A percentile compares a stretch with the other conserved stretches of the same genome.
Evolutionary conservation across 169 alveolate genomes (phyloP).

Genomic region (Plasmodium inui): DNA sequence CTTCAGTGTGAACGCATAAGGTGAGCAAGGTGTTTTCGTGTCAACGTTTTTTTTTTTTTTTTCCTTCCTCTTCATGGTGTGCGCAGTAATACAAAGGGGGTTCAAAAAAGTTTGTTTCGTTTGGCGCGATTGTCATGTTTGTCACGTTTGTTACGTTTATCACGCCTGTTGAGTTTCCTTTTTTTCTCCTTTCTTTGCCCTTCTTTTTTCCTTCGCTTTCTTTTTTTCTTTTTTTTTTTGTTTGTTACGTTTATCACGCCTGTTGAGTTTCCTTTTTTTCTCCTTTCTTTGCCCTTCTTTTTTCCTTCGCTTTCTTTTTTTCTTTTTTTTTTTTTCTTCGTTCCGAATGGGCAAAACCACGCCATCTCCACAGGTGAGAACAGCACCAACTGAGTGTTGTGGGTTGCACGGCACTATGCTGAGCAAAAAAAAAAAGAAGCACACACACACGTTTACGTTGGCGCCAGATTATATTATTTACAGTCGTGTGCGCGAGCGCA

Average conservation of each 20-base stretch:
- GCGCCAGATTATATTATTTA: not conserved
- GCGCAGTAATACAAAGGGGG: not conserved
- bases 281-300: not conserved
- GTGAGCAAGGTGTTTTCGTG: not conserved
- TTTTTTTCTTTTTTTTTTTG: not conserved
- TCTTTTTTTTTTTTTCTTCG: not conserved
- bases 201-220: not conserved
- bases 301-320: not conserved
- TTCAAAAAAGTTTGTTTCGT: not conserved
- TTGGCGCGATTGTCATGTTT: no score
- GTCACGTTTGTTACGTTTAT: no score
- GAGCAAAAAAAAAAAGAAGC: not conserved
- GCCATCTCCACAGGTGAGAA: not conserved
- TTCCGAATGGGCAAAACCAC: not conserved
- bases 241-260: no score
- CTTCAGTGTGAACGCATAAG: not conserved
- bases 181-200: not conserved
- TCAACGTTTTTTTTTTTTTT: not conserved
- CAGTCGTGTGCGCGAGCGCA: not conserved
- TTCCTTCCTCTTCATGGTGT: not conserved
- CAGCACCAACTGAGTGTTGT: not conserved
- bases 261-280: not conserved
- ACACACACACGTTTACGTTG: not conserved
- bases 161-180: no score
- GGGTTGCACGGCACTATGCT: not conserved